Conservation (phyloP, 441 rosid species). For the Erodium trifolium region DNA sequence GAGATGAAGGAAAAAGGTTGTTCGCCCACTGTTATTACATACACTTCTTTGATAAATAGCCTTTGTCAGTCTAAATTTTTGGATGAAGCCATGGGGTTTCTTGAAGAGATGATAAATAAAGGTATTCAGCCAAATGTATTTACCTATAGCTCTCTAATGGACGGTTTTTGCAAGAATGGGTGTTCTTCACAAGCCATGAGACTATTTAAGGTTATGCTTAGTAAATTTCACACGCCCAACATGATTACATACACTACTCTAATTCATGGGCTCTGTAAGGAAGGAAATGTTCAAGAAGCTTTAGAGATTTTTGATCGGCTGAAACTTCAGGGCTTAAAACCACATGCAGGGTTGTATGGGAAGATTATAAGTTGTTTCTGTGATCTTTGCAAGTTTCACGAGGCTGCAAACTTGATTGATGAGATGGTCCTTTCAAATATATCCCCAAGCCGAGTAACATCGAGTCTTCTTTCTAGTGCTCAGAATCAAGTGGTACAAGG, state of each 20-base stretch:
- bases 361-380: constrained; percentile 61
- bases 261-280: constrained; percentile 52
- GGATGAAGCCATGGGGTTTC: constrained; percentile 52
- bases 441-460: constrained; percentile 59
- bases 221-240: constrained; percentile 50
- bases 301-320: constrained; percentile 66
- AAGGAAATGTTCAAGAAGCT: constrained; percentile 55
- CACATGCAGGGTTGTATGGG: constrained; percentile 75
- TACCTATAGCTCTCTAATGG: constrained; percentile 75
- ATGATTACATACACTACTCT: constrained; percentile 35
- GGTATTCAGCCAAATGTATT: constrained; percentile 77
- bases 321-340: constrained; percentile 88
- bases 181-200: constrained; percentile 50
- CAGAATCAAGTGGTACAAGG: constrained; percentile 57
- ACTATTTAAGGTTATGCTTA: constrained; percentile 52
- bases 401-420: constrained; percentile 86
- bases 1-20: constrained; percentile 75
- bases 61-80: constrained; percentile 48
- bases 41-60: constrained; percentile 64
- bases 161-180: constrained; percentile 69
- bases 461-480: constrained; percentile 66
- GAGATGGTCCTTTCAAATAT: constrained; percentile 67
- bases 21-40: constrained; percentile 73
- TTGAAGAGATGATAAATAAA: constrained; percentile 61
- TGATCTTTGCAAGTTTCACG: constrained; percentile 41